Conservation (phyloP, 2,329 filamentous ascomycete species). For the Elsinoe arachidis region DNA sequence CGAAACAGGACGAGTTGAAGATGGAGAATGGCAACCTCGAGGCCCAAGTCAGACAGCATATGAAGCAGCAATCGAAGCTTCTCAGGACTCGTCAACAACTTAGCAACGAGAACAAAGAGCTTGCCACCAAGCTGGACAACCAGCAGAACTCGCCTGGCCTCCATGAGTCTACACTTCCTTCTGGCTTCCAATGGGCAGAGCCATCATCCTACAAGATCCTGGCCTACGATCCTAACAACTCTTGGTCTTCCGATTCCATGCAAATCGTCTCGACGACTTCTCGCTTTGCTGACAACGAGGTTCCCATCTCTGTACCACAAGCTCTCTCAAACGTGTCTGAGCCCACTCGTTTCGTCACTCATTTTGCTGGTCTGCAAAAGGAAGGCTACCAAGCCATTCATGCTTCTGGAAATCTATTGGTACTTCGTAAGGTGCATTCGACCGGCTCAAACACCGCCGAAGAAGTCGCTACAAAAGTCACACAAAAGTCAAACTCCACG, state of each 20-base stretch:
- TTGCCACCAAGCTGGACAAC: not conserved
- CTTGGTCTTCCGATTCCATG: conserved; percentile 38
- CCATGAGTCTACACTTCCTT: not conserved
- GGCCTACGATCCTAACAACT: conserved; percentile 52
- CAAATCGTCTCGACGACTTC: conserved; percentile 49
- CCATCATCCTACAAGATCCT: conserved; percentile 53
- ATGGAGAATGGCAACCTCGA: conserved; percentile 2
- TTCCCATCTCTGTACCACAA: conserved; percentile 49
- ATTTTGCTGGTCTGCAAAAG: conserved; percentile 50
- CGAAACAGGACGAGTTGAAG: not conserved
- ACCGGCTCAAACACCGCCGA: conserved; percentile 8
- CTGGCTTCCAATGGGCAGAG: conserved; percentile 22
- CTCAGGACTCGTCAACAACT: not conserved
- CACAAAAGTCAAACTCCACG: conserved; percentile 4
- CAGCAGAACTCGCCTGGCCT: not conserved
- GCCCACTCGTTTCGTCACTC: conserved; percentile 56
- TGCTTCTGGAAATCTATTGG: conserved; percentile 53
- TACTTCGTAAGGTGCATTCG: conserved; percentile 54
- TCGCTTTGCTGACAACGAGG: conserved; percentile 44
- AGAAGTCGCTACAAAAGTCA: conserved; percentile 13
- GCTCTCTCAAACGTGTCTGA: conserved; percentile 53
- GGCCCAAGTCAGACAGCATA: conserved; percentile 1
- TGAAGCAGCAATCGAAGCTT: conserved; percentile 1
- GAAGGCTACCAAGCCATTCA: conserved; percentile 61
- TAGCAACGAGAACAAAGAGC: not conserved